Base-by-base conservation (phyloP, 2,329 filamentous ascomycete genomes). In the Talaromyces rugulosus region DNA sequence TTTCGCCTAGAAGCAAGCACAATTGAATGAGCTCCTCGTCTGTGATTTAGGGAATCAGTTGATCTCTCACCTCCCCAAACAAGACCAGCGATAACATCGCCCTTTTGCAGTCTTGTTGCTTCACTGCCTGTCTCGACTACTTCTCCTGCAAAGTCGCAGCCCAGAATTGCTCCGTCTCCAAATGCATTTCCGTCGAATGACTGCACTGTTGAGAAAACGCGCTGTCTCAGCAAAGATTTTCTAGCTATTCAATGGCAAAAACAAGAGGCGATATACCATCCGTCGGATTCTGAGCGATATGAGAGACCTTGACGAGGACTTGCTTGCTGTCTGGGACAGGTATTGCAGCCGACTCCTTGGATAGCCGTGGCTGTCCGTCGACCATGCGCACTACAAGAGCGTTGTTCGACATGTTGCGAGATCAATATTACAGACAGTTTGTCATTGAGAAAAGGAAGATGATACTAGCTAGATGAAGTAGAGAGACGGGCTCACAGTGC, bases 1-100 rank as follows among this genome's bases (percentile, higher is more conserved):
- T 66, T 30, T 59, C 77, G 78, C 6, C 72, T 79, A 4, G 34
- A 71, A 23, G 71, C 2, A 70, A 66, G 18, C 83, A 82, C 40
- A 16, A 65, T 57, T 1, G 18, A 16, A 18, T 18, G n/a, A 18
- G n/a, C 30, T 36, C 14, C 14, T 40, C 16, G 36, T n/a, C 14
- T 40, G 36, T 40, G 36, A 23, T 6, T 16, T 40, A 14, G 33
- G 36, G 36, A 40, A 40, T 16, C 14, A 40, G 14, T 1, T 40
- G 16, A 14, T 40, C 36, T 16, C 59, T 50, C 56, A 70, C 72
- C 67, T 68, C 70, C 66, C 71, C 71, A 75, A 7, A 77, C 68
- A 18, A 75, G 63, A 2, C 67, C 72, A 1, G 66, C 69, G 9
- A 76, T 66, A 3, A 63, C 50, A 67, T 79, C 75, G 7, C 77